phyloP scores from a whole-genome alignment of 805 yeast genomes.

The Metschnikowia colocasiae region DNA sequence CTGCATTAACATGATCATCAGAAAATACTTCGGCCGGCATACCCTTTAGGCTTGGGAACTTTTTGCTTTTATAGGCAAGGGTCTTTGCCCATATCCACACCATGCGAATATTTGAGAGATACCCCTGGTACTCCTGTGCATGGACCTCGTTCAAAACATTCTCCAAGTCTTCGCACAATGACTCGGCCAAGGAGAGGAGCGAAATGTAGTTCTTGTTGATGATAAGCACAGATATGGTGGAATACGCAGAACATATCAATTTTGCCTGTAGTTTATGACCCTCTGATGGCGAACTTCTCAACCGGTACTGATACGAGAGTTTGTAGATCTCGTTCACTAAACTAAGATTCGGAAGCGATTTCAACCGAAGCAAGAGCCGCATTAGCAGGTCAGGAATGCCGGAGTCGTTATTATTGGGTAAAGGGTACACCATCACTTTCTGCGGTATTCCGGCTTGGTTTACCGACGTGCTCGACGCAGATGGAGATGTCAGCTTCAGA shows the following conservation, averaged over 20 bases:
- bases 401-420: constrained; percentile 35
- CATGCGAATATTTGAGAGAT: constrained; percentile 23
- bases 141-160: not conserved
- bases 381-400: constrained; percentile 27
- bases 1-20: not conserved
- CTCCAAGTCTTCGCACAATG: constrained; percentile 16
- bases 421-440: constrained; percentile 24
- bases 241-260: constrained; percentile 31
- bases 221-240: constrained; percentile 27
- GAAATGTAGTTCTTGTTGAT: constrained; percentile 31
- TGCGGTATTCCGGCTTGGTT: not conserved
- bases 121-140: constrained; percentile 3
- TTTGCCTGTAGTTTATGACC: constrained; percentile 20
- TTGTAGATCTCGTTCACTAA: constrained; percentile 44
- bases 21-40: not conserved
- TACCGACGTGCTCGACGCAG: not conserved
- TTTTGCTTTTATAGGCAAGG: not conserved
- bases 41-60: not conserved
- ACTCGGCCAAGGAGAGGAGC: constrained; percentile 24
- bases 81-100: constrained; percentile 17
- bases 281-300: constrained; percentile 8
- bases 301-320: constrained; percentile 37
- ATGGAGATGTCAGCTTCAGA: not conserved
- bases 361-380: constrained; percentile 37
- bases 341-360: constrained; percentile 39